Base-by-base conservation (phyloP, 106 monocot species). In the Agapanthus africanus region DNA sequence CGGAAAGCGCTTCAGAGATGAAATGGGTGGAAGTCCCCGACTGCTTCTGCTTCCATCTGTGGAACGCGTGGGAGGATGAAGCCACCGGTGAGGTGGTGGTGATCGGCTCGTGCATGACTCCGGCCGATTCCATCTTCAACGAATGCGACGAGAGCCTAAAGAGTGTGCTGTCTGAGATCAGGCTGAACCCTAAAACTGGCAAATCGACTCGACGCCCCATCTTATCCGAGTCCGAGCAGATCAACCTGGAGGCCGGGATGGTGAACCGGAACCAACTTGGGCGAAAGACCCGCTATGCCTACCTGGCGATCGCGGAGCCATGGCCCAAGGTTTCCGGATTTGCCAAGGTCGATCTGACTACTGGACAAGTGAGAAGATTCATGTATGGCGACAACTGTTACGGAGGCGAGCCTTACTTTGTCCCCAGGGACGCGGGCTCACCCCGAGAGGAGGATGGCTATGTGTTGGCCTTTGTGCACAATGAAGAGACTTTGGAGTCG, bases 271-370 rank as follows among this genome's bases (percentile, higher is more conserved):
- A 84, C 77, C 42, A 19, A 37, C 76, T 93, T 2, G 93, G 93
- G 3, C 42, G 90, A 13, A 90, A 87, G 70, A 78, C 93, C 65
- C 68, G 73, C 31, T 93, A 73, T 78, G 93, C 90, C 4, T 93
- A 90, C 78, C 76, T 93, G 16, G 93, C 93, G 5, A 90, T 93
- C 40, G 93, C 93, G 19, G 93, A 93, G 65, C 93, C 93, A 27
- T 93, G 93, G 93, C 93, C 93, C 9, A 90, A 84, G 74, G 90
- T 90, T 4, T 86, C 90, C 3, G 93, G 93, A 7, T 90, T 93
- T 73, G 93, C 93, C 6, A 93, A 93, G 51, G 89, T 93, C 7
- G 84, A 93, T 34, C 76, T 93, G 25, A 7, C 35, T 37, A 84
- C 87, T 7, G 93, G 93, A 0, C 76, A 84, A 51, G 78, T 82